Evolutionary conservation across 345 rosid genomes (phyloP).

Genomic region (Viola odorata): DNA sequence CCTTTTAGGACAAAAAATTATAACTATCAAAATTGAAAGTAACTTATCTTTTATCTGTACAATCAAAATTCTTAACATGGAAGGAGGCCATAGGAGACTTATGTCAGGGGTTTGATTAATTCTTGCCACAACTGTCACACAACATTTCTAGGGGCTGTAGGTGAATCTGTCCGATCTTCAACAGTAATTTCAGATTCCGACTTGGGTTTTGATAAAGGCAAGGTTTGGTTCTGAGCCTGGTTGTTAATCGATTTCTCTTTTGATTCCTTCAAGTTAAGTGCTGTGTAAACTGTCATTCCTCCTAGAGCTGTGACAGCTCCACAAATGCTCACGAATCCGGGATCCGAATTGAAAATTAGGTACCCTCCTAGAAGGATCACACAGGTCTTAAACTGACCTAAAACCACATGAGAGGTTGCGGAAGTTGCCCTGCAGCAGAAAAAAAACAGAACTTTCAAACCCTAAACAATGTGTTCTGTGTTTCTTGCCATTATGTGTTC

Average conservation of each 20-base stretch:
- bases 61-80: neutral
- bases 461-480: too few relatives aligned
- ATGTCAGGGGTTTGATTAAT: too few relatives aligned
- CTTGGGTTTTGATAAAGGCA: constrained; percentile 36
- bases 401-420: constrained; percentile 85
- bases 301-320: constrained; percentile 68
- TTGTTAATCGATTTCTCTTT: constrained; percentile 23
- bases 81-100: neutral
- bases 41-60: neutral
- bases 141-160: neutral
- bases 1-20: too few relatives aligned
- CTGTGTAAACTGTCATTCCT: constrained; percentile 77
- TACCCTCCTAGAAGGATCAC: constrained; percentile 81
- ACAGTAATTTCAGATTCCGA: constrained; percentile 5
- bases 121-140: constrained; percentile 11
- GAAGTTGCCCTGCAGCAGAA: constrained; percentile 68
- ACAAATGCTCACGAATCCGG: constrained; percentile 68
- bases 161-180: constrained; percentile 21
- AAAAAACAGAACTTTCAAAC: neutral
- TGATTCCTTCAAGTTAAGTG: constrained; percentile 48
- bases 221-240: constrained; percentile 40
- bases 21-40: too few relatives aligned
- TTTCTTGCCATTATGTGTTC: too few relatives aligned
- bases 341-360: constrained; percentile 63
- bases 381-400: constrained; percentile 95